Evolutionary conservation across 2,329 filamentous ascomycete genomes (phyloP), one percentile per base, ranked within the genome.

Genomic region (Sclerotinia borealis): DNA sequence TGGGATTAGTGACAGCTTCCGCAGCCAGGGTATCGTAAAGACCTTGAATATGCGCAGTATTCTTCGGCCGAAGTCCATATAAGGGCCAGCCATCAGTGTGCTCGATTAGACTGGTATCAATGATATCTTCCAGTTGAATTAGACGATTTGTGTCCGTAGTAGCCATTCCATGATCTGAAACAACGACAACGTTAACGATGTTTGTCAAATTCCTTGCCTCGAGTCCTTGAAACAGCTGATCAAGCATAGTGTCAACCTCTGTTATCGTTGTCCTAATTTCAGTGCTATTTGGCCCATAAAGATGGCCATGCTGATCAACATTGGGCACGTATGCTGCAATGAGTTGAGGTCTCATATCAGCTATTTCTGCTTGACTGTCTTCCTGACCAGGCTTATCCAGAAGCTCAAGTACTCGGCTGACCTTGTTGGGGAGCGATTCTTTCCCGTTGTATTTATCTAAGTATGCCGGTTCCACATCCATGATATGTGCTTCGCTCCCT

Each of bases 161-260:
- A 1, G 95, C 95, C 95, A 99, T 99, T 58, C 95, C 95, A 74
- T 99, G 95, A 74, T 99, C 95, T 0, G 92, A 97, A 2, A 99
- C 93, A n/a, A 99, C 83, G 39, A 99, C 87, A 9, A 99, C 83
- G 69, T 99, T 99, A 73, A 98, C 91, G 65, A 99, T 90, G 25
- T 88, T 75, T 0, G 92, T 96, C 58, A 99, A 78, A 73, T 98
- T 97, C 55, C 95, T 87, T 52, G 83, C 78, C 66, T 93, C 85
- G 0, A 99, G 80, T 0, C 93, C 93, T 1, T 80, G 75, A 72
- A 98, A 89, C 1, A 99, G 78, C 27, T 83, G 76, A 34, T 86
- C 89, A 31, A 99, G 79, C 91, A 98, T 96, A 2, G 76, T 78
- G 75, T 99, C 95, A 1, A 91, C 93, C n/a, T 84, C 78, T 1